Evolutionary conservation across 352 stramenopile genomes (phyloP), one percentile per base, ranked within the genome.

Genomic region (Phytophthora hybrid): DNA sequence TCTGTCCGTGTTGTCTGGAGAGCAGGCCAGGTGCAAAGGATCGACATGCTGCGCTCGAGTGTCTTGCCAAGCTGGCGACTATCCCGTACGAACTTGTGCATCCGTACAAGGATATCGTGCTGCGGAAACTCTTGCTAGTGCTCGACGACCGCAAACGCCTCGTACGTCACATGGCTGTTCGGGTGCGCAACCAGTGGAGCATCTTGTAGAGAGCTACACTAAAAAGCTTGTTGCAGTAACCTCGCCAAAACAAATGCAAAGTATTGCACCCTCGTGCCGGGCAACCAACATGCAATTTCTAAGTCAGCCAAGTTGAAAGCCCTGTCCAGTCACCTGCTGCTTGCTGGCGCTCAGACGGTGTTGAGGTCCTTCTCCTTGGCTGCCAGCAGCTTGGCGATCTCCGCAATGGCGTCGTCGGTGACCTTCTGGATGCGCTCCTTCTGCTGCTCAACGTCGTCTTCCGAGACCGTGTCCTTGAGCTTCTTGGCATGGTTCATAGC

Each of bases 151-250:
- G 82, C 67, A 96, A 97, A 66, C 90, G 91, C 29, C 87, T 95
- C 47, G 91, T 98, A 61, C 91, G 92, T 31, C 90, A 97, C 73
- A 85, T 82, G 59, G 88, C 91, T 3, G 92, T 97, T 59, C 87
- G 90, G n/a, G 89, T 97, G 64, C 90, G 92, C 67, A 98, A 98
- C 82, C 79, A 93, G 72, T 98, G 92, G 92, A 94, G 91, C 63
- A 86, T 98, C 47, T 78, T 97, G 69, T 96, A 26, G 23, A 91
- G 75, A 80, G n/a, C 37, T 54, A 69, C 44, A 63, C n/a, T 39
- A 59, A 54, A 26, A 58, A 51, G 29, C 52, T 18, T 71, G 46
- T 60, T 63, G 68, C 57, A 59, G 46, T 14, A 31, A 49, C 16
- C 21, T 34, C 16, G 63, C 31, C 51, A 71, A 49, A n/a, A 57